phyloP scores from a whole-genome alignment of 2,329 filamentous ascomycete genomes.

The Canariomyces notabilis region DNA sequence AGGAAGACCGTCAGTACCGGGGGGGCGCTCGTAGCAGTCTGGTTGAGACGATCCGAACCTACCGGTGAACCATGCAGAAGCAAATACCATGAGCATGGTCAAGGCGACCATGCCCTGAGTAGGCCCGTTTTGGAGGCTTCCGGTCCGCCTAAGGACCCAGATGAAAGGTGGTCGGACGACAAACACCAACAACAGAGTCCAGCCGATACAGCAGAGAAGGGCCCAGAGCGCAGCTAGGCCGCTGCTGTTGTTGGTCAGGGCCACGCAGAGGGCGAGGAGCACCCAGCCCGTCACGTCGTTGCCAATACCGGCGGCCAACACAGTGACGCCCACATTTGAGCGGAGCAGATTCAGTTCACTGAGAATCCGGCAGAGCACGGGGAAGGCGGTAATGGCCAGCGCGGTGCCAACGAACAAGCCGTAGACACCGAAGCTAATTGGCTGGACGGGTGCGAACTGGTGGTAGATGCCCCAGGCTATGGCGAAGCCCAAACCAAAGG shows the following conservation, averaged over 20 bases:
- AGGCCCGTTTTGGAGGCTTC: conserved; percentile 80
- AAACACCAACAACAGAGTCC: conserved; percentile 69
- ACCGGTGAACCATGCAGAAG: conserved; percentile 75
- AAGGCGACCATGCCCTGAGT: conserved; percentile 79
- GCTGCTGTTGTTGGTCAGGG: conserved; percentile 80
- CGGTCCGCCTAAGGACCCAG: conserved; percentile 66
- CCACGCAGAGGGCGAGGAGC: conserved; percentile 85
- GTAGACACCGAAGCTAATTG: conserved; percentile 51
- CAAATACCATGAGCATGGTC: conserved; percentile 72
- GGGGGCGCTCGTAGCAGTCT: background rate
- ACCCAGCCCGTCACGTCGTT: conserved; percentile 94
- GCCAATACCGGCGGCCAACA: conserved; percentile 83
- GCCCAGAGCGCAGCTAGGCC: conserved; percentile 83
- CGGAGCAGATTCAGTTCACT: conserved; percentile 82
- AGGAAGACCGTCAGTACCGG: conserved; percentile 1
- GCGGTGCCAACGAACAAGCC: conserved; percentile 82
- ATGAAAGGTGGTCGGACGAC: conserved; percentile 69
- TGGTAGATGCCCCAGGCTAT: conserved; percentile 79
- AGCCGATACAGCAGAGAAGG: conserved; percentile 69
- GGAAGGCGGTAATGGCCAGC: conserved; percentile 86
- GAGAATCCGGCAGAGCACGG: conserved; percentile 88
- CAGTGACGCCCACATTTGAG: conserved; percentile 81
- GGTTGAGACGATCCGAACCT: background rate
- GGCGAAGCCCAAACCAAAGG: conserved; percentile 75
- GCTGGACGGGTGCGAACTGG: conserved; percentile 48